Evolutionary conservation across 2,329 filamentous ascomycete genomes (phyloP).

Genomic region (Exophiala spinifera): DNA sequence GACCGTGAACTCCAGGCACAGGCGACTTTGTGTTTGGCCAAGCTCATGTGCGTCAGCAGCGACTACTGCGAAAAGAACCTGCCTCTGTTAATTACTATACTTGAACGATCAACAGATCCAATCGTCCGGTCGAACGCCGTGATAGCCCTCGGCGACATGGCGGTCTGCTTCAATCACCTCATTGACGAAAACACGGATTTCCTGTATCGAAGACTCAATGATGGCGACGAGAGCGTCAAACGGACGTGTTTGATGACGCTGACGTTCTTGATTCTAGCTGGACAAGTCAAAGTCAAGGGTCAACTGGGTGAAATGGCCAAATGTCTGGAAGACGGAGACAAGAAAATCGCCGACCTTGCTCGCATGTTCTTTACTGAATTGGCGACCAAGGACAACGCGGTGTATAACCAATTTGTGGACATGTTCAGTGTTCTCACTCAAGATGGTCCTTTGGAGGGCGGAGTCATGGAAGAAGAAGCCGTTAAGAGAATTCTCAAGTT

Average conservation of each 20-base stretch:
- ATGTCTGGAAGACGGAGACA: conserved; percentile 94
- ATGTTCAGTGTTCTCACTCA: conserved; percentile 94
- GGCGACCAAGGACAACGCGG: conserved; percentile 95
- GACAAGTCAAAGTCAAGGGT: conserved; percentile 98
- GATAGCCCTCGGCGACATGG: conserved; percentile 97
- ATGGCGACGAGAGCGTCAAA: conserved; percentile 85
- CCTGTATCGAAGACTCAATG: conserved; percentile 87
- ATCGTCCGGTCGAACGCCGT: conserved; percentile 95
- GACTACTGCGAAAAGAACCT: conserved; percentile 95
- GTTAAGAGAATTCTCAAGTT: conserved; percentile 88
- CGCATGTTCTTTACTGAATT: conserved; percentile 99
- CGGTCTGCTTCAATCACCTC: conserved; percentile 97
- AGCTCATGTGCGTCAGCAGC: conserved; percentile 96
- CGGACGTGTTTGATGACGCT: conserved; percentile 97
- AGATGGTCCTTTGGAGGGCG: conserved; percentile 60
- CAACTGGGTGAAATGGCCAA: conserved; percentile 99
- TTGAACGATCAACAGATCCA: conserved; percentile 88
- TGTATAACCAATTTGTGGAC: conserved; percentile 99
- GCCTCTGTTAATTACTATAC: conserved; percentile 91
- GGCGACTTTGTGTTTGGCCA: conserved; percentile 89
- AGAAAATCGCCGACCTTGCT: conserved; percentile 86
- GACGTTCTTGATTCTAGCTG: conserved; percentile 93
- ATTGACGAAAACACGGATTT: conserved; percentile 99
- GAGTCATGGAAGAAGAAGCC: conserved; percentile 66
- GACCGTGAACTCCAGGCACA: conserved; percentile 89